These are phyloP conservation scores for Pyricularia pennisetigena DNA, from an alignment of 2,329 filamentous ascomycete genomes.

Conservation along the genomic window DNA sequence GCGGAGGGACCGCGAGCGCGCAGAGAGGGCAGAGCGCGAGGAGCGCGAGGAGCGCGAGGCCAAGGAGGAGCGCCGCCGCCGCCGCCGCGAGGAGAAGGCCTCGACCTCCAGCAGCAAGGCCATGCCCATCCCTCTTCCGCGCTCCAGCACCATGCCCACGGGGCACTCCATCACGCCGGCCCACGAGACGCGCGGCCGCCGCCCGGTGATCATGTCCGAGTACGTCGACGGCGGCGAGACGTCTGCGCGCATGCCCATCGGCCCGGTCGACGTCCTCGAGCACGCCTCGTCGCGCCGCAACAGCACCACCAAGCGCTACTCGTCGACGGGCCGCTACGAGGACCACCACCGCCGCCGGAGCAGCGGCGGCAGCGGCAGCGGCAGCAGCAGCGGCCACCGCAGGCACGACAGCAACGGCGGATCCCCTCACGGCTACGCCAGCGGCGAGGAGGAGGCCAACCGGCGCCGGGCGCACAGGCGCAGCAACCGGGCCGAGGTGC, in stretches of 20 bases:
- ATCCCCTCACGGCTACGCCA: slow-evolving; percentile 11
- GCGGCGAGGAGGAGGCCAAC: slow-evolving; percentile 13
- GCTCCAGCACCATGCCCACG: slow-evolving; percentile 15
- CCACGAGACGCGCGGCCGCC: slow-evolving; percentile 11
- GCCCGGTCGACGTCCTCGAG: slow-evolving; percentile 9
- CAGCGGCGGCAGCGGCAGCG: not conserved
- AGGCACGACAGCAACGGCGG: slow-evolving; percentile 3
- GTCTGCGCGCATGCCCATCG: slow-evolving; percentile 7
- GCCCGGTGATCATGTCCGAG: slow-evolving; percentile 14
- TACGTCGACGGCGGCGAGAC: slow-evolving; percentile 1
- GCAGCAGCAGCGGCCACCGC: not conserved
- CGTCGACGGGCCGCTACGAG: not conserved
- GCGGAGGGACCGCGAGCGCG: slow-evolving; percentile 8
- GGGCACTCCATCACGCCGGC: slow-evolving; percentile 11
- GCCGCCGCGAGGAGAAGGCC: not conserved
- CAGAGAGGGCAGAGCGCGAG: slow-evolving; percentile 5
- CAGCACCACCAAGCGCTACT: slow-evolving; percentile 2
- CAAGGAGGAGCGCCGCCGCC: slow-evolving; percentile 5
- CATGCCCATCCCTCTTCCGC: slow-evolving; percentile 15
- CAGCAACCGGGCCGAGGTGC: slow-evolving; percentile 5
- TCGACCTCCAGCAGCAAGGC: not conserved
- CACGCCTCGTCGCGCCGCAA: slow-evolving; percentile 8
- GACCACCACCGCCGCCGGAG: slow-evolving; percentile 4
- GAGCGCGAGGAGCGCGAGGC: slow-evolving; percentile 9
- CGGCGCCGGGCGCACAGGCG: slow-evolving; percentile 10